Evolutionary conservation across 257 asterid species (phyloP).

Genomic region (Solanum etuberosum): DNA sequence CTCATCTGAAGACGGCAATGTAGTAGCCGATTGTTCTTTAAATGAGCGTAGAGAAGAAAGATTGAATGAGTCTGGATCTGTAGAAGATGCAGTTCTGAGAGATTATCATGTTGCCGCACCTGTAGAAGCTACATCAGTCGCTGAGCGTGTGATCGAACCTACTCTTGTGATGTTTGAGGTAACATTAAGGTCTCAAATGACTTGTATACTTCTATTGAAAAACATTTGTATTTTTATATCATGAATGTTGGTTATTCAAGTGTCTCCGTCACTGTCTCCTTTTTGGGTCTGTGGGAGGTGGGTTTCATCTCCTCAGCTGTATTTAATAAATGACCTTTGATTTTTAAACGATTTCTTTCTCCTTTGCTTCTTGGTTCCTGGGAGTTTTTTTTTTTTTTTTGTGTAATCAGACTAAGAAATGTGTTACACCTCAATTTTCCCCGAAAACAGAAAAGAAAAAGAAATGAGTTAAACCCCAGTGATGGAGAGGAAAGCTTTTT

Average conservation of each 20-base stretch:
- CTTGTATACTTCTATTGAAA: not conserved
- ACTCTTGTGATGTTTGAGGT: slow-evolving; percentile 99
- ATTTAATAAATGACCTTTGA: not conserved
- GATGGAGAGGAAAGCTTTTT: not conserved
- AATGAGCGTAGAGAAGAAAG: slow-evolving; percentile 56
- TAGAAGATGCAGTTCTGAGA: slow-evolving; percentile 35
- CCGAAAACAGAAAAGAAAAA: not conserved
- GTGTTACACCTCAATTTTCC: not conserved
- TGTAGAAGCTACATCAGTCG: slow-evolving; percentile 67
- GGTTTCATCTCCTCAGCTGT: not conserved
- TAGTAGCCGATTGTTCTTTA: slow-evolving; percentile 41
- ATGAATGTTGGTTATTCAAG: not conserved
- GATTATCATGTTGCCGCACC: slow-evolving; percentile 61
- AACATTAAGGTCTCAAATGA: slow-evolving; percentile 4
- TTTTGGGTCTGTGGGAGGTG: not conserved
- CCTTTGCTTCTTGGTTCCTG: not conserved
- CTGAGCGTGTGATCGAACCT: slow-evolving; percentile 86
- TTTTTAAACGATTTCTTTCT: not conserved
- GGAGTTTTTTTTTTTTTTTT: not conserved
- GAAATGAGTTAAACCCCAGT: not conserved
- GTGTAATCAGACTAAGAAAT: not conserved
- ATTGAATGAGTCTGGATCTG: slow-evolving; percentile 42
- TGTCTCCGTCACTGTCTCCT: not conserved
- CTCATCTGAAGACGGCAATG: slow-evolving; percentile 50
- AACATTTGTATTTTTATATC: not conserved